A percentile compares a stretch with the other conserved stretches of the same genome.
phyloP scores from a whole-genome alignment of 1,284 basidiomycete genomes.

The Rhizoctonia solani region DNA sequence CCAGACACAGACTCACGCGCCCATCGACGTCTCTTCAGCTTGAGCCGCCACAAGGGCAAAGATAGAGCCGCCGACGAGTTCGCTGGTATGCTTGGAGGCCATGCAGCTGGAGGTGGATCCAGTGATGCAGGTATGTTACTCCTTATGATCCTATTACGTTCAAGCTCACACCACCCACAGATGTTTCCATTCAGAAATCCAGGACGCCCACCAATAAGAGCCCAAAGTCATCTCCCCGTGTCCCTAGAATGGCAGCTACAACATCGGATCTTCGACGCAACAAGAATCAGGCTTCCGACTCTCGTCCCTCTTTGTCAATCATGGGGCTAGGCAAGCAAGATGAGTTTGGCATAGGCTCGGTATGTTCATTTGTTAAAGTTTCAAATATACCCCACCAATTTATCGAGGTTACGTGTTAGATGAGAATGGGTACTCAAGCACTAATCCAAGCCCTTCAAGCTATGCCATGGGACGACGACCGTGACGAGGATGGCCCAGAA shows the following conservation, averaged over 20 bases:
- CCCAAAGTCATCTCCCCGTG: slow-evolving; percentile 8
- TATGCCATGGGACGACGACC: slow-evolving; percentile 71
- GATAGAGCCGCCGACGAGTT: slow-evolving; percentile 47
- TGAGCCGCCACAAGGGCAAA: slow-evolving; percentile 56
- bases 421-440: slow-evolving; percentile 81
- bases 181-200: slow-evolving; percentile 41
- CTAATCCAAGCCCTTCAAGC: slow-evolving; percentile 83
- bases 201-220: slow-evolving; percentile 69
- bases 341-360: slow-evolving; percentile 68
- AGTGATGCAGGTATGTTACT: slow-evolving; percentile 39
- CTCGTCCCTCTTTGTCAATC: slow-evolving; percentile 7
- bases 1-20: slow-evolving; percentile 36
- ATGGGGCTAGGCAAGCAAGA: slow-evolving; percentile 45
- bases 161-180: slow-evolving; percentile 9
- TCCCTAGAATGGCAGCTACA: slow-evolving; percentile 19
- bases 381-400: slow-evolving; percentile 28
- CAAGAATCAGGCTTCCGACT: background rate
- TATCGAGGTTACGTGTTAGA: slow-evolving; percentile 49
- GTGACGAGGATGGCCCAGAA: slow-evolving; percentile 63
- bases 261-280: slow-evolving; percentile 30
- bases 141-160: background rate
- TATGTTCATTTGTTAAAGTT: slow-evolving; percentile 46
- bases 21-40: slow-evolving; percentile 59
- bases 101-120: slow-evolving; percentile 45
- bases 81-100: slow-evolving; percentile 12